Evolutionary conservation across 1,139 yeast genomes (phyloP).

Genomic region (Zygotorulaspora mrakii): DNA sequence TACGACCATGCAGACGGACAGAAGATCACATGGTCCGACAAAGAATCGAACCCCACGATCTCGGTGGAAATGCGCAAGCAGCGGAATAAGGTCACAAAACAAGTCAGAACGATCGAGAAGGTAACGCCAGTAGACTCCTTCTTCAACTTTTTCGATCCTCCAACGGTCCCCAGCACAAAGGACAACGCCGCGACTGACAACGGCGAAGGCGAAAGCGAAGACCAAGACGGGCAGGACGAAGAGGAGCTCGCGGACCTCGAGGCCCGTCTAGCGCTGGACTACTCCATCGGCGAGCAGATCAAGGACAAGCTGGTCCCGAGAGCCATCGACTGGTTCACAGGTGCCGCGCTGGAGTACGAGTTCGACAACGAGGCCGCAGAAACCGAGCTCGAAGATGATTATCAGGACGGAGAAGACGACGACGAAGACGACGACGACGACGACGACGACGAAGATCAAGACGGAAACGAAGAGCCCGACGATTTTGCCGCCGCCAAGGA

Average conservation of each 20-base stretch:
- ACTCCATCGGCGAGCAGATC: slow-evolving; percentile 93
- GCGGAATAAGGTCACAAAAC: slow-evolving; percentile 95
- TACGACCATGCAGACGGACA: slow-evolving; percentile 96
- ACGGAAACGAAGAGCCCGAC: slow-evolving; percentile 38
- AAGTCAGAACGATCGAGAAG: slow-evolving; percentile 93
- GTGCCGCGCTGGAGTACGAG: slow-evolving; percentile 73
- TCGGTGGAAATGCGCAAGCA: slow-evolving; percentile 92
- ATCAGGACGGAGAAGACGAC: slow-evolving; percentile 52
- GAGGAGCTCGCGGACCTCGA: slow-evolving; percentile 76
- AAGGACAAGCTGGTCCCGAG: slow-evolving; percentile 94
- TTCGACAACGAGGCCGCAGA: slow-evolving; percentile 50
- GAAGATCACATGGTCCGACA: slow-evolving; percentile 77
- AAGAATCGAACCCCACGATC: slow-evolving; percentile 80
- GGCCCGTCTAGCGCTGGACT: slow-evolving; percentile 83
- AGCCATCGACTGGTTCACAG: slow-evolving; percentile 97
- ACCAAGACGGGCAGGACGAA: slow-evolving; percentile 49
- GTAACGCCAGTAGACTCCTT: slow-evolving; percentile 89
- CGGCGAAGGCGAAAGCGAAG: slow-evolving; percentile 41
- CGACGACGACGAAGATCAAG: slow-evolving; percentile 36
- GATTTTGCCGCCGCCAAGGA: slow-evolving; percentile 43
- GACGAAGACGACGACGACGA: slow-evolving; percentile 43
- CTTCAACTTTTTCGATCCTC: slow-evolving; percentile 94
- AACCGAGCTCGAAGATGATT: slow-evolving; percentile 57
- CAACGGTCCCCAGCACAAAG: slow-evolving; percentile 62
- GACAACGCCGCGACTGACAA: slow-evolving; percentile 44